Percentiles rank a stretch among this genome's conserved stretches.
Conservation (phyloP, 768 basidiomycete genomes). For the Pleurotus giganteus region DNA sequence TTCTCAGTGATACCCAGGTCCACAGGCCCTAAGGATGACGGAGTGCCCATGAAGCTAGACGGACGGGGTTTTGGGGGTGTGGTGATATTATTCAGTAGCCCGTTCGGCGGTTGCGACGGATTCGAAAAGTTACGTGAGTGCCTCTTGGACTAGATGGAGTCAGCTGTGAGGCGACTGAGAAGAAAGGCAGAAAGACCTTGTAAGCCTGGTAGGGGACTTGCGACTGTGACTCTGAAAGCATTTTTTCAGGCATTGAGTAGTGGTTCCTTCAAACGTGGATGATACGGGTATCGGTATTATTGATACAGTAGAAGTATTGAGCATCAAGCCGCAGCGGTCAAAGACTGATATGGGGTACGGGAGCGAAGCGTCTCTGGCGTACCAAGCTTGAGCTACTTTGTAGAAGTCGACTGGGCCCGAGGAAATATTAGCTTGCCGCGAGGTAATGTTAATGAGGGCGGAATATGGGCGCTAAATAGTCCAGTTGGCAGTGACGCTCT, state of each 20-base stretch:
- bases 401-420: too few species aligned
- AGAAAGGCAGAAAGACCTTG: constrained; percentile 31
- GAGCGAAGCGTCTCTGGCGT: too few species aligned
- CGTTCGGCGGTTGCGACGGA: constrained; percentile 23
- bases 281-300: not conserved
- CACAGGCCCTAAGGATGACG: constrained; percentile 22
- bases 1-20: constrained; percentile 1
- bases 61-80: constrained; percentile 27
- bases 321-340: not conserved
- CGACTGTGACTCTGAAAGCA: constrained; percentile 16
- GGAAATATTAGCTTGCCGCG: too few species aligned
- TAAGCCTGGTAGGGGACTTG: constrained; percentile 52
- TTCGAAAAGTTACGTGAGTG: constrained; percentile 38
- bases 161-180: constrained; percentile 8
- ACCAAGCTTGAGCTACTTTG: too few species aligned
- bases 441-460: too few species aligned
- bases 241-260: constrained; percentile 9
- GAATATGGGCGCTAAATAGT: too few species aligned
- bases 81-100: constrained; percentile 9
- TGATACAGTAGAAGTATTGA: not conserved
- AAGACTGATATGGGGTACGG: too few species aligned
- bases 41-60: constrained; percentile 20
- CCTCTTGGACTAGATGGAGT: constrained; percentile 39
- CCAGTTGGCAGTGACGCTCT: too few species aligned
- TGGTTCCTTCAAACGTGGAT: too few species aligned